phyloP scores from a whole-genome alignment of 805 yeast species.

The Candida vaughaniae region DNA sequence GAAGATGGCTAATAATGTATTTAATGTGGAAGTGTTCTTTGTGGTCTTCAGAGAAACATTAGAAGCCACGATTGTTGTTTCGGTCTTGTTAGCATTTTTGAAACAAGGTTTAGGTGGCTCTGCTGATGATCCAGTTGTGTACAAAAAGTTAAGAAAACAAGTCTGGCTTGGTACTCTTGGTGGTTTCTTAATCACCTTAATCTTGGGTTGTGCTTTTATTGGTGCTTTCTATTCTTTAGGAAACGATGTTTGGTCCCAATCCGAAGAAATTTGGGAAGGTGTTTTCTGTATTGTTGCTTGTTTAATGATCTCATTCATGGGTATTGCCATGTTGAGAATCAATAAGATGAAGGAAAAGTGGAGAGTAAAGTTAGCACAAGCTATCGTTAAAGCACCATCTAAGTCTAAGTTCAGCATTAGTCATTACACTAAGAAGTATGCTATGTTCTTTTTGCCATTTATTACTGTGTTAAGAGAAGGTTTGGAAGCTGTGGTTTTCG shows the following conservation, averaged over 20 bases:
- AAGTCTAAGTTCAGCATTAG: conserved; percentile 46
- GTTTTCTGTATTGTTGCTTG: conserved; percentile 88
- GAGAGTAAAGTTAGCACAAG: conserved; percentile 90
- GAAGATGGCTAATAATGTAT: conserved; percentile 38
- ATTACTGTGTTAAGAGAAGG: conserved; percentile 94
- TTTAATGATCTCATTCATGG: conserved; percentile 86
- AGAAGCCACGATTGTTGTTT: conserved; percentile 88
- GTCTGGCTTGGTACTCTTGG: conserved; percentile 79
- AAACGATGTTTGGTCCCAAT: conserved; percentile 76
- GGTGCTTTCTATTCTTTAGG: conserved; percentile 85
- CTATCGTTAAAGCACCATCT: conserved; percentile 61
- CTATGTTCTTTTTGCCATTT: conserved; percentile 86
- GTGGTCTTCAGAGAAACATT: conserved; percentile 90
- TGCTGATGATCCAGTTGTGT: conserved; percentile 49
- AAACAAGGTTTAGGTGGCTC: conserved; percentile 77
- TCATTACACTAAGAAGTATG: conserved; percentile 57
- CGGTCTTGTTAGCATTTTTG: conserved; percentile 86
- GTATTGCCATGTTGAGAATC: conserved; percentile 91
- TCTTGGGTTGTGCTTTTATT: conserved; percentile 88
- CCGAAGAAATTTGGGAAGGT: conserved; percentile 98
- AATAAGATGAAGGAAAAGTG: conserved; percentile 96
- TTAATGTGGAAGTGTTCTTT: conserved; percentile 76
- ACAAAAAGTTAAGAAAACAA: conserved; percentile 66
- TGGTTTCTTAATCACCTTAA: conserved; percentile 77
- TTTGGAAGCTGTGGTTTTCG: conserved; percentile 50